Evolutionary conservation across 2,329 filamentous ascomycete species (phyloP), one percentile per base, ranked within the genome.

Genomic region (Pseudocercospora eumusae): DNA sequence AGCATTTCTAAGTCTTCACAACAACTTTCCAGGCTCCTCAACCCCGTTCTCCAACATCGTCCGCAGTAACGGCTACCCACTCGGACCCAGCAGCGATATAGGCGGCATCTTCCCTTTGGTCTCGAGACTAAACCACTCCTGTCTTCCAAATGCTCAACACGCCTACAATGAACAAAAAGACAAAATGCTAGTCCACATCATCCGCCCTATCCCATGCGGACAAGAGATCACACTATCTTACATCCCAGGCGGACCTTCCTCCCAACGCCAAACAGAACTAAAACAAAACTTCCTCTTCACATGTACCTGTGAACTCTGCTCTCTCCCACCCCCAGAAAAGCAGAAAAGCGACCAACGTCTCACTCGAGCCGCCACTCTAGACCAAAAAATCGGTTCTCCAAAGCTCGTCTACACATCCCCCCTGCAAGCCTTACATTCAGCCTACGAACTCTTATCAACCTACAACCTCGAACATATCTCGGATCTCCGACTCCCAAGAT

Each of bases 161-260:
- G 59, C 64, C 45, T 78, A 73, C 74, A 78, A 77, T 55, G 58
- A 70, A 18, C 70, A 67, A 25, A 56, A 57, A 4, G 47, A 60
- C 1, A 28, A 57, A 4, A 66, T 67, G 64, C 61, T 64, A 10
- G 67, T 78, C 1, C 71, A 78, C 68, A 72, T 75, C 57, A 57
- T 75, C 45, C 69, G 71, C 62, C 69, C 75, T 20, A 77, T 78
- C 21, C 21, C 59, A 2, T 66, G 73, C 54, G 74, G 72, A 20
- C 72, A 77, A 55, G 75, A 79, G 59, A 73, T 77, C 47, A 76
- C 74, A 5, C 72, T 78, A 57, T 69, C 61, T 36, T 78, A 77
- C 63, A 66, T 77, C 20, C 57, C 40, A 21, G 68, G 65, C 20
- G 69, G 69, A 7, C 62, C 65, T 11, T 68, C 66, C 4, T 15